Conservation (phyloP, 305 asterid genomes). For the Fraxinus baroniana region DNA sequence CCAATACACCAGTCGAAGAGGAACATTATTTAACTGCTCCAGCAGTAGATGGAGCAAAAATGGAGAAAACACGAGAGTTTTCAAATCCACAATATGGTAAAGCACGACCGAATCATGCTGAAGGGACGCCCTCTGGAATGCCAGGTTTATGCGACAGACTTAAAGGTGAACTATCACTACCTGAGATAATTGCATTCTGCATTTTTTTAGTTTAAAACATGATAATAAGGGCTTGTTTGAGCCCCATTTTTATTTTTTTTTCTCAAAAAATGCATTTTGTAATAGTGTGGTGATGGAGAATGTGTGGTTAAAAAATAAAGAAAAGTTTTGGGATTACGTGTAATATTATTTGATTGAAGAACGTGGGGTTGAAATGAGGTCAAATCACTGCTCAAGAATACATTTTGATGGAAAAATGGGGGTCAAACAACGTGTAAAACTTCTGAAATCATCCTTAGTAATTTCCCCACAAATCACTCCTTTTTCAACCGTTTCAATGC, state of each 20-base stretch:
- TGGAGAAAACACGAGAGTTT: constrained; percentile 19
- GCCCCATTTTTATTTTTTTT: too few species aligned
- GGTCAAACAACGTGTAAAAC: neutral
- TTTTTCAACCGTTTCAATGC: neutral
- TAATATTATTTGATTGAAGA: too few species aligned
- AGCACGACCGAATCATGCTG: constrained; percentile 29
- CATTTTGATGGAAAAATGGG: too few species aligned
- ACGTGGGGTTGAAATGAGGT: too few species aligned
- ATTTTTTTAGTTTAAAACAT: neutral
- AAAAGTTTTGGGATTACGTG: too few species aligned
- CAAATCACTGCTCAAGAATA: too few species aligned
- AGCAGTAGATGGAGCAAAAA: constrained; percentile 24
- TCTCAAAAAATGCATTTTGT: too few species aligned
- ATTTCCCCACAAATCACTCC: neutral
- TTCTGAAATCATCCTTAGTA: neutral
- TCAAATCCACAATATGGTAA: constrained; percentile 30
- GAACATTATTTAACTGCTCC: constrained; percentile 25
- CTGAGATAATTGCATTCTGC: neutral
- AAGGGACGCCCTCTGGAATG: constrained; percentile 23
- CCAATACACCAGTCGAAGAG: constrained; percentile 25
- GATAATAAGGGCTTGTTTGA: neutral
- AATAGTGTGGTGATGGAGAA: too few species aligned
- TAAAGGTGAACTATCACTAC: constrained; percentile 20
- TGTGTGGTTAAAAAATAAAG: too few species aligned
- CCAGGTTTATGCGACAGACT: constrained; percentile 16